Base-by-base conservation (phyloP, 371 early-diverging fungal genomes). In the Lichtheimia hyalospora region DNA sequence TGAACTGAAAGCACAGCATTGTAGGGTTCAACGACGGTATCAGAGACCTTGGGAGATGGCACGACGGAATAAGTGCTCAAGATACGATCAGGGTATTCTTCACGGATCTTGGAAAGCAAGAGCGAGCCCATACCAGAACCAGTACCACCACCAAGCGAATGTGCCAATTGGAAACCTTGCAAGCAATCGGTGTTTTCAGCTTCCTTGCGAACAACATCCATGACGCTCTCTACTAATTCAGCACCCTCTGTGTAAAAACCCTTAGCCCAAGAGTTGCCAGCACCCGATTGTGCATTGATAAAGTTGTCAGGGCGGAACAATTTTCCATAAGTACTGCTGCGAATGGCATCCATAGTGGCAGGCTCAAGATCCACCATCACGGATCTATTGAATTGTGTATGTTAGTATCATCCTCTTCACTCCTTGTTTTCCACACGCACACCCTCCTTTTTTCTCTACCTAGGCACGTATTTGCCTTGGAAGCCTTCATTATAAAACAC, bases 301-400 rank as follows among this genome's bases (percentile, higher is more conserved):
- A 92, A 92, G 76, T 92, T 93, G 66, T 95, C 95, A 51, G 95
- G 95, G 55, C 93, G 86, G 84, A 91, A 95, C 40, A 95, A 74
- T 52, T 82, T 74, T 52, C 89, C 90, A 62, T 85, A 87, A 34
- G 87, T 75, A 49, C 90, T 77, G 43, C 84, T 68, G 71, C 85
- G 91, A 68, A 97, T 89, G 42, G 93, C 87, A 72, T 98, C 99
- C 93, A 99, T 97, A 62, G 99, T 98, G 59, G 98, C 99, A 53
- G 99, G 99, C 84, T 99, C 99, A 42, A 99, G 81, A 81, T 99
- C 99, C 54, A 99, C 95, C 41, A 99, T 82, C 63, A 99, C 97
- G 50, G 99, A 96, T 71, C 99, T 74, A 68, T 15, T 43, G 34
- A 95, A 84, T 80, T 50, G 50, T 25, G 5, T 25, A 28, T 28